phyloP scores from a whole-genome alignment of 257 asterid genomes.

The Solanum habrochaites region DNA sequence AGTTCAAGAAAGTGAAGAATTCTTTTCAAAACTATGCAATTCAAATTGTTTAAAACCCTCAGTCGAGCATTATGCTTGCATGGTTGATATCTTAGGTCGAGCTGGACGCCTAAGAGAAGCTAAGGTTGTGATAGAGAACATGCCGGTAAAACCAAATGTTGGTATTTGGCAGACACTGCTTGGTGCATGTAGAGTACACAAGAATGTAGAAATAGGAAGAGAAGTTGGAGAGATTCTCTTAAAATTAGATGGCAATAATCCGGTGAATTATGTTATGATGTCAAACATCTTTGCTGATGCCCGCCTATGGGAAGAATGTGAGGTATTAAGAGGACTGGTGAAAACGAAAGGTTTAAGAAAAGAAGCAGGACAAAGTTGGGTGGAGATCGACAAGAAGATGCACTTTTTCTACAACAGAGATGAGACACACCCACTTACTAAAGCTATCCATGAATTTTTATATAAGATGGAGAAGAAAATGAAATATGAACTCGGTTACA shows the following conservation, averaged over 20 bases:
- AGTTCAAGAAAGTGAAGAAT: constrained; percentile 37
- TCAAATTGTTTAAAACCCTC: constrained; percentile 21
- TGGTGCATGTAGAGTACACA: constrained; percentile 43
- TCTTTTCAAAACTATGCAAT: constrained; percentile 33
- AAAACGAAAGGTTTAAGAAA: constrained; percentile 43
- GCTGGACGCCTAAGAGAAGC: constrained; percentile 49
- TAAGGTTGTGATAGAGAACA: constrained; percentile 31
- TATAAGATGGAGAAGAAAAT: constrained; percentile 29
- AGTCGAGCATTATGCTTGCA: constrained; percentile 58
- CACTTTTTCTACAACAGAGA: constrained; percentile 40
- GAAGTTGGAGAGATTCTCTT: constrained; percentile 36
- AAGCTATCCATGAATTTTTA: constrained; percentile 20
- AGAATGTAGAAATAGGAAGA: constrained; percentile 33
- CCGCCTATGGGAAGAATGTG: constrained; percentile 40
- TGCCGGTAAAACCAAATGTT: constrained; percentile 40
- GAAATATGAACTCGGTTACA: constrained; percentile 27
- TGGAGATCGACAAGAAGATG: constrained; percentile 31
- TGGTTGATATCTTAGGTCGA: constrained; percentile 56
- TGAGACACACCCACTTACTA: constrained; percentile 23
- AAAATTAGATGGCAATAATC: constrained; percentile 37
- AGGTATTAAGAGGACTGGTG: constrained; percentile 24
- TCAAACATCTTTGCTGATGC: constrained; percentile 48
- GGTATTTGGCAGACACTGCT: constrained; percentile 62
- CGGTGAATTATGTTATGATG: constrained; percentile 39
- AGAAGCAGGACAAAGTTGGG: constrained; percentile 54